Evolutionary conservation across 192 early-diverging fungal species (phyloP).

Genomic region (Dispira simplex): DNA sequence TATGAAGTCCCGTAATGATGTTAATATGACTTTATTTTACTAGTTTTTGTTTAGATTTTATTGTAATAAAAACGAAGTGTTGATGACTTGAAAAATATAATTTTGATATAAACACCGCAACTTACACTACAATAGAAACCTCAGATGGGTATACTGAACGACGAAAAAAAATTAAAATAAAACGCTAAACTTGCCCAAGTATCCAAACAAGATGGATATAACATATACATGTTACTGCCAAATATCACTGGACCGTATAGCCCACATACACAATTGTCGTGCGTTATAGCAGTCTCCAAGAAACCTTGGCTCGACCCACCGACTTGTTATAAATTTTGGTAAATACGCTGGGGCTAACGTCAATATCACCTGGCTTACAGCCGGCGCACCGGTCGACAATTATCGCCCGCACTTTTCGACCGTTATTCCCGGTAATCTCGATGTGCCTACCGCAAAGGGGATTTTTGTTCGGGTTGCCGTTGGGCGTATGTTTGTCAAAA

Average conservation of each 20-base stretch:
- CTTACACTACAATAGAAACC: neutral
- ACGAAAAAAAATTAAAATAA: neutral
- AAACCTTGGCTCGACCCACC: neutral
- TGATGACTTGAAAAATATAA: neutral
- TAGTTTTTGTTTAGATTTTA: neutral
- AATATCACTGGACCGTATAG: neutral
- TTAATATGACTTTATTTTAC: too few relatives aligned
- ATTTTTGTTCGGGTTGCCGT: conserved; percentile 3
- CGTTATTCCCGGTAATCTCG: neutral
- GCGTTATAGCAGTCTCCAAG: neutral
- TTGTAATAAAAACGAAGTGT: neutral
- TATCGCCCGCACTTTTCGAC: neutral
- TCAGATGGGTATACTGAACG: neutral
- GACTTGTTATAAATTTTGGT: neutral
- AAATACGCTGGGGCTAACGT: neutral
- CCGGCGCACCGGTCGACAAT: neutral
- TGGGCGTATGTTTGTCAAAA: neutral
- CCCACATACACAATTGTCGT: too few relatives aligned
- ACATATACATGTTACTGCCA: too few relatives aligned
- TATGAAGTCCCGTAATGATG: too few relatives aligned
- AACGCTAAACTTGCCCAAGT: neutral
- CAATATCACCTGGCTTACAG: neutral
- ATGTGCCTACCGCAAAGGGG: neutral
- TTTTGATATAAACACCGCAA: neutral
- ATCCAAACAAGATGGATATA: neutral